Conservation (phyloP, 257 asterid genomes). For the Mentha longifolia region DNA sequence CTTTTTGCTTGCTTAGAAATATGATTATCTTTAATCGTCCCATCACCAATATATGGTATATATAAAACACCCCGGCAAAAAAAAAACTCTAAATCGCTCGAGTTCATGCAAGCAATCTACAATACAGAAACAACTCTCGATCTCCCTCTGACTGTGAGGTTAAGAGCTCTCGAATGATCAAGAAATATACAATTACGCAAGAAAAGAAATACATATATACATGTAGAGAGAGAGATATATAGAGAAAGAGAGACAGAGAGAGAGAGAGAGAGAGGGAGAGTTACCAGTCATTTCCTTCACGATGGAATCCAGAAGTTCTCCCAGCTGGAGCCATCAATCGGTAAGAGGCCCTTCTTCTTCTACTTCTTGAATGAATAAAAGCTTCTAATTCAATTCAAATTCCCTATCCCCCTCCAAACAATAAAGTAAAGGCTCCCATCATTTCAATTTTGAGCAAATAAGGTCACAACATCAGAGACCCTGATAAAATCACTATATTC, state of each 20-base stretch:
- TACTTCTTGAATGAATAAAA: slow-evolving; percentile 27
- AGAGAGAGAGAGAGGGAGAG: slow-evolving; percentile 21
- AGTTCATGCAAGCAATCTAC: slow-evolving; percentile 16
- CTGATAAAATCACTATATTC: slow-evolving; percentile 38
- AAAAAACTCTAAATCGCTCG: slow-evolving; percentile 8
- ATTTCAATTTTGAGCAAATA: slow-evolving; percentile 38
- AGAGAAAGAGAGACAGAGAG: slow-evolving; percentile 9
- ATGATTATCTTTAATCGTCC: not conserved
- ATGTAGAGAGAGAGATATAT: slow-evolving; percentile 4
- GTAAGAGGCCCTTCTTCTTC: slow-evolving; percentile 12
- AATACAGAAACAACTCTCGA: slow-evolving; percentile 1
- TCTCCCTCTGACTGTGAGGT: slow-evolving; percentile 14
- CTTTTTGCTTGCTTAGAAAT: slow-evolving; percentile 13
- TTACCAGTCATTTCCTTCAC: slow-evolving; percentile 88
- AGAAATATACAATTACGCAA: slow-evolving; percentile 21
- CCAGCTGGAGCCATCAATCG: slow-evolving; percentile 73
- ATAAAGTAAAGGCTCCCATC: slow-evolving; percentile 29
- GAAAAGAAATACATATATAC: not conserved
- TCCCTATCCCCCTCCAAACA: slow-evolving; percentile 36
- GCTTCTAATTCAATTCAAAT: slow-evolving; percentile 46
- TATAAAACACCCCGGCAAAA: slow-evolving; percentile 1
- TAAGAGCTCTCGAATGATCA: slow-evolving; percentile 31
- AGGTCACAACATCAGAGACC: slow-evolving; percentile 37
- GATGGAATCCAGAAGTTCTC: slow-evolving; percentile 66
- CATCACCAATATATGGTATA: not conserved